These are phyloP conservation scores for Fusarium brevicatenulatum DNA, from an alignment of 2,329 filamentous ascomycete genomes.

Conservation along the genomic window DNA sequence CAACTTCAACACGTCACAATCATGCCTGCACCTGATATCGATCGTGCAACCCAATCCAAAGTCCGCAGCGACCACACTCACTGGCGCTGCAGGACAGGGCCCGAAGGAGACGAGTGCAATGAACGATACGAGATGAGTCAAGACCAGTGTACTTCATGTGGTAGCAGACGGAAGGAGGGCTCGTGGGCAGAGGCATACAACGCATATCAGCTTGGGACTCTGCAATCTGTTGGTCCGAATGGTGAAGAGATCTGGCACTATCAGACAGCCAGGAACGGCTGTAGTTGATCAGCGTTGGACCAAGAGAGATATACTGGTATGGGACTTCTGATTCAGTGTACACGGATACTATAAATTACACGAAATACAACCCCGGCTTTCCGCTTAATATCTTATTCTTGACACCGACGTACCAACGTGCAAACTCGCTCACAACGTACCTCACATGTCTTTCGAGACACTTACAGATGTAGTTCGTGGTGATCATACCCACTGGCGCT, in stretches of 20 bases:
- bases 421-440: background rate
- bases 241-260: background rate
- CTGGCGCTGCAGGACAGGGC: background rate
- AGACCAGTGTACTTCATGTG: background rate
- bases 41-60: rapidly evolving
- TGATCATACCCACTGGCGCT: background rate
- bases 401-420: no score
- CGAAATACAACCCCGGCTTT: no score
- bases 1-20: no score
- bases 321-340: rapidly evolving
- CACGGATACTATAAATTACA: rapidly evolving
- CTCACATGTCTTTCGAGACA: background rate
- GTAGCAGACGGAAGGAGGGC: no score
- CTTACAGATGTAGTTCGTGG: background rate
- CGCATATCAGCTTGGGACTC: rapidly evolving
- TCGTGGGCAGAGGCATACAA: no score
- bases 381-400: no score
- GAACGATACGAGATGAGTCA: background rate
- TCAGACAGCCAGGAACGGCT: background rate
- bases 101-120: background rate
- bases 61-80: background rate
- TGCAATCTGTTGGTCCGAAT: background rate
- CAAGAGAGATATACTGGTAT: rapidly evolving
- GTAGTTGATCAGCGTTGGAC: no score
- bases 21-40: background rate